Percentiles rank a stretch among this genome's conserved stretches.
These are phyloP conservation scores for Trichoderma atroviride DNA, from an alignment of 2,329 filamentous ascomycete species.

Conservation along the genomic window DNA sequence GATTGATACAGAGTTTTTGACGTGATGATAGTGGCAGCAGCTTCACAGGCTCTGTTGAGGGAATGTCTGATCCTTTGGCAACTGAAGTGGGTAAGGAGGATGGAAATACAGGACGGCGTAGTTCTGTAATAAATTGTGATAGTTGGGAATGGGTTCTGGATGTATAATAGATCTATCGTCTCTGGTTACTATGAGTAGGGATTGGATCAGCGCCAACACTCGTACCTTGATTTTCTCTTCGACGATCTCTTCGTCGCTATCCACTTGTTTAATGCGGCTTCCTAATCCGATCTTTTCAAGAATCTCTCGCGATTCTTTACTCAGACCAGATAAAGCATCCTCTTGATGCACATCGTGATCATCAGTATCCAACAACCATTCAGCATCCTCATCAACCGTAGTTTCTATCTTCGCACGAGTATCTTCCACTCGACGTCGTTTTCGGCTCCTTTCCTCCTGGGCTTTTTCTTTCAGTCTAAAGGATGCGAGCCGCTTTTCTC, in stretches of 20 bases:
- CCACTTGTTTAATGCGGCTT: constrained; percentile 38
- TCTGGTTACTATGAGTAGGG: constrained; percentile 37
- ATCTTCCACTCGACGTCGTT: constrained; percentile 51
- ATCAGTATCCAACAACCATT: constrained; percentile 72
- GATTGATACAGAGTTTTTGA: constrained; percentile 89
- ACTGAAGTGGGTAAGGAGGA: constrained; percentile 62
- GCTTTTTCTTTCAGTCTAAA: constrained; percentile 66
- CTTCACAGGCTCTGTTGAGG: constrained; percentile 59
- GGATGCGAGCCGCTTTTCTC: constrained; percentile 70
- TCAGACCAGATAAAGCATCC: constrained; percentile 59
- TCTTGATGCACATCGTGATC: constrained; percentile 43
- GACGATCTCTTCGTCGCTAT: constrained; percentile 48
- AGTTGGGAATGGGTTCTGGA: constrained; percentile 92
- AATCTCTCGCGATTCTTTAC: constrained; percentile 73
- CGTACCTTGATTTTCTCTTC: constrained; percentile 70
- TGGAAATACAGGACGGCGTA: constrained; percentile 77
- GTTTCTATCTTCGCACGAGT: constrained; percentile 28
- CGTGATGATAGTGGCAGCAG: constrained; percentile 83
- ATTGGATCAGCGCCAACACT: constrained; percentile 12
- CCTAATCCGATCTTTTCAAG: constrained; percentile 67
- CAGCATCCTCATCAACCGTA: constrained; percentile 60
- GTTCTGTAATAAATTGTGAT: constrained; percentile 82
- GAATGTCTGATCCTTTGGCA: constrained; percentile 33
- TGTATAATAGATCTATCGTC: constrained; percentile 75
- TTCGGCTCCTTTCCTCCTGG: constrained; percentile 54